Percentiles rank a stretch among this genome's conserved stretches.
Evolutionary conservation across 176 grass and related monocot genomes (phyloP).

Genomic region (Musa itinerans): DNA sequence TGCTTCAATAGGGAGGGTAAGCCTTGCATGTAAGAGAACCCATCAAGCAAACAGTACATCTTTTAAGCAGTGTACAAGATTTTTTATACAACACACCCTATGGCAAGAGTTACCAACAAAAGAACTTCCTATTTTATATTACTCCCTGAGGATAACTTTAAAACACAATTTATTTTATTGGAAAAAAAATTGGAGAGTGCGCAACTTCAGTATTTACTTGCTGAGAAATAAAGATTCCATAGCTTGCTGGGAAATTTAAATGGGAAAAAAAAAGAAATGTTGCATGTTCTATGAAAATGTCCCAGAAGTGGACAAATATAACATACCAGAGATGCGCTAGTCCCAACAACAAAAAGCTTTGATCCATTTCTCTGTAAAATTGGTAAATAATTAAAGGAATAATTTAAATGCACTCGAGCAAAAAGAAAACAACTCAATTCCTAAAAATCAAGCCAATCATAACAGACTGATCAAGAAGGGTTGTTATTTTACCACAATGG

Average conservation of each 20-base stretch:
- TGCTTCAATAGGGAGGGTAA: too few species aligned
- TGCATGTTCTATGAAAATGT: neutral
- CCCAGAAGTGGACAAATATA: constrained; percentile 7
- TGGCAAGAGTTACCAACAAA: too few species aligned
- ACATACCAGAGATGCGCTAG: constrained; percentile 80
- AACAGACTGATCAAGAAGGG: neutral
- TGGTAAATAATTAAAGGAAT: constrained; percentile 7
- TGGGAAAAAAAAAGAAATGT: too few species aligned
- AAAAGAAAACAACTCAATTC: neutral
- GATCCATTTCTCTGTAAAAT: constrained; percentile 77
- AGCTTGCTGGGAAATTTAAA: neutral
- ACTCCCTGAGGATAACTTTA: too few species aligned
- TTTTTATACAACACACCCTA: too few species aligned
- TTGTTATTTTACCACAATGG: constrained; percentile 66
- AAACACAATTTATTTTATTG: neutral
- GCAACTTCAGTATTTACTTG: neutral
- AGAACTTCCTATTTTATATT: too few species aligned
- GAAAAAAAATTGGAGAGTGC: neutral
- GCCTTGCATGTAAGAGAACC: too few species aligned
- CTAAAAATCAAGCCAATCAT: neutral
- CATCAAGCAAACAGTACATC: too few species aligned
- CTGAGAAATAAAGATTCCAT: neutral
- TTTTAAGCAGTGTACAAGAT: too few species aligned
- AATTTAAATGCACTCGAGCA: constrained; percentile 16
- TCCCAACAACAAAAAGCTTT: constrained; percentile 91